Base-by-base conservation (phyloP, 257 asterid species). In the Cordia subcordata region DNA sequence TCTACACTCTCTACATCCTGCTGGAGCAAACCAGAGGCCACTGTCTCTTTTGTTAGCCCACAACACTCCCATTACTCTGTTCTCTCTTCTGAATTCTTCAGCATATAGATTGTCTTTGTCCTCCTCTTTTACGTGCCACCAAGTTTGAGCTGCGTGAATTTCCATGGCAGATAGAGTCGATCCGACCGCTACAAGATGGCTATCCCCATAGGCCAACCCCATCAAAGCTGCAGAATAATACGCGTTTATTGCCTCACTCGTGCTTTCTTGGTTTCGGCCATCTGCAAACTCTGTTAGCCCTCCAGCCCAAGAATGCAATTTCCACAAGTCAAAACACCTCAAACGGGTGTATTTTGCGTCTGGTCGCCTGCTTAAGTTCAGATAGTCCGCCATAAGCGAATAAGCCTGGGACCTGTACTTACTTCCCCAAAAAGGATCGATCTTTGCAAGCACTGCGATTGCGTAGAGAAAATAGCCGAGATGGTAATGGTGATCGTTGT, bases 271-370 rank as follows among this genome's bases (percentile, higher is more conserved):
- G 63, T 92, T 86, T 33, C 96, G 80, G 3, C 99, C 99, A 37
- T 92, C 99, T 16, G 86, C 86, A 71, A 86, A 92, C 45, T 88
- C 99, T 0, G 94, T 92, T 50, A 92, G 61, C 60, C 99, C 99
- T 12, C 95, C 94, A 8, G 96, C 96, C 99, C 96, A 88, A 60
- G 99, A 92, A 80, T 88, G 99, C 69, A 92, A 58, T 58, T 78
- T 75, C 95, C 95, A 92, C 46, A 75, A 19, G 61, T 92, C 99
- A 33, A 86, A 92, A 57, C 95, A 84, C 64, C 99, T 84, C 82
- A 92, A 46, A 14, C 88, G 84, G 6, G 96, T 71, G 62, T 86
- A 92, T 15, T 58, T 58, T 4, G 95, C 81, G 66, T 77, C 69
- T 15, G 73, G 60, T 10, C 65, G 69, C 64, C 69, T 82, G 72